Evolutionary conservation across 2,329 filamentous ascomycete genomes (phyloP).

Genomic region (Bipolaris gigantea): DNA sequence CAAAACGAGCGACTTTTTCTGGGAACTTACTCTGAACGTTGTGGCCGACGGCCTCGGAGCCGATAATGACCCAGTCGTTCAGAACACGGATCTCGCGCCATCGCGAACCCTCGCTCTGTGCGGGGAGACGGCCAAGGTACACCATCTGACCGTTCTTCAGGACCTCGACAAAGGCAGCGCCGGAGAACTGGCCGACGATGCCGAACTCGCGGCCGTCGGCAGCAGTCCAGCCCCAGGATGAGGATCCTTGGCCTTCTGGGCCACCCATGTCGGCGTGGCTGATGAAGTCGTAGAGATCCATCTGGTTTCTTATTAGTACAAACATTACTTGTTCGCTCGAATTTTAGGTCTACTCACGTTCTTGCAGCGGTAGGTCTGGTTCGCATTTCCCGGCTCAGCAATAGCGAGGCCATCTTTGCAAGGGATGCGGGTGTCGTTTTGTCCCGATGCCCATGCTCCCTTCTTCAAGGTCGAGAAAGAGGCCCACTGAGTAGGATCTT

Average conservation of each 20-base stretch:
- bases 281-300: slow-evolving; percentile 61
- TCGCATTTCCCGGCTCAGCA: slow-evolving; percentile 26
- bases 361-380: slow-evolving; percentile 32
- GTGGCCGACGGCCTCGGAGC: slow-evolving; percentile 53
- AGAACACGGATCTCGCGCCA: slow-evolving; percentile 57
- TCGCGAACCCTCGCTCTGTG: slow-evolving; percentile 48
- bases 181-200: slow-evolving; percentile 57
- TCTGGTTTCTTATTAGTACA: slow-evolving; percentile 34
- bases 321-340: neutral
- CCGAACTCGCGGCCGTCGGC: slow-evolving; percentile 57
- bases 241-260: slow-evolving; percentile 44
- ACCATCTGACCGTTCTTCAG: slow-evolving; percentile 53
- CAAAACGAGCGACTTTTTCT: neutral
- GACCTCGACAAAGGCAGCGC: slow-evolving; percentile 57
- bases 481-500: slow-evolving; percentile 21
- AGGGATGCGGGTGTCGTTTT: slow-evolving; percentile 14
- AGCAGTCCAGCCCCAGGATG: slow-evolving; percentile 58
- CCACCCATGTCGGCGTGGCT: slow-evolving; percentile 58
- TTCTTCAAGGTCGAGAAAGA: slow-evolving; percentile 28
- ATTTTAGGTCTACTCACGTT: slow-evolving; percentile 11
- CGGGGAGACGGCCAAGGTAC: slow-evolving; percentile 56
- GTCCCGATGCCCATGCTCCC: slow-evolving; percentile 9
- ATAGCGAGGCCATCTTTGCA: slow-evolving; percentile 30
- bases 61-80: slow-evolving; percentile 50
- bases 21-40: slow-evolving; percentile 50